Conservation (phyloP, 345 rosid species). For the Moricandia arvensis region DNA sequence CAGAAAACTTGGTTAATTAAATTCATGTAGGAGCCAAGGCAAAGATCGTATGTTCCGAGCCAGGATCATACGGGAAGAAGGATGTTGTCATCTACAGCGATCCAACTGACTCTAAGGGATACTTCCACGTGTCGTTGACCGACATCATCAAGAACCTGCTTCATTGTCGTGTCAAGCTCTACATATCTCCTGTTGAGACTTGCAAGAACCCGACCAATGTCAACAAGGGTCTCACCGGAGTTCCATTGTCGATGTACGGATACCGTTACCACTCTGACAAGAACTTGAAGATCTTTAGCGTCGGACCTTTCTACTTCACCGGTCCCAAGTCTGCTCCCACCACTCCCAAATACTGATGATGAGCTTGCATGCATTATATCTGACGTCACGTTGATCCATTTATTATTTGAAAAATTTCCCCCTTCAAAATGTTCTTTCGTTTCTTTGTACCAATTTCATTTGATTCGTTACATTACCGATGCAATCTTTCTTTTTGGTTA, state of each 20-base stretch:
- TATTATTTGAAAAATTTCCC: too few species aligned
- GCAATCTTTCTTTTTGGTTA: conserved; percentile 3
- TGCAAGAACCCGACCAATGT: conserved; percentile 5
- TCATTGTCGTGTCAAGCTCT: neutral
- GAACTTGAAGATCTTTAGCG: neutral
- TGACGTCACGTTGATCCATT: too few species aligned
- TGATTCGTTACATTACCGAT: neutral
- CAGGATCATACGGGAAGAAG: neutral
- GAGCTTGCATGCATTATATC: too few species aligned
- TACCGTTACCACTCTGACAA: neutral
- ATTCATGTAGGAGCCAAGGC: neutral
- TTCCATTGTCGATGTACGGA: conserved; percentile 3
- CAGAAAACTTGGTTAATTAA: neutral
- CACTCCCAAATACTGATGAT: too few species aligned
- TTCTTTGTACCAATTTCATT: neutral
- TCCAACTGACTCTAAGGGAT: neutral
- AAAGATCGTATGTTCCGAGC: neutral
- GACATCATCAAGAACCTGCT: neutral
- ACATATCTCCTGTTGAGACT: neutral
- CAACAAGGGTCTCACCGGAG: neutral
- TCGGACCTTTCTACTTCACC: neutral
- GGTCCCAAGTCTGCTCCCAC: neutral
- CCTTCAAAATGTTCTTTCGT: neutral
- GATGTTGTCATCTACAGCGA: conserved; percentile 2
- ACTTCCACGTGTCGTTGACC: neutral